These are phyloP conservation scores for Neoarthrinium moseri DNA, from an alignment of 2,329 filamentous ascomycete genomes.

Conservation along the genomic window DNA sequence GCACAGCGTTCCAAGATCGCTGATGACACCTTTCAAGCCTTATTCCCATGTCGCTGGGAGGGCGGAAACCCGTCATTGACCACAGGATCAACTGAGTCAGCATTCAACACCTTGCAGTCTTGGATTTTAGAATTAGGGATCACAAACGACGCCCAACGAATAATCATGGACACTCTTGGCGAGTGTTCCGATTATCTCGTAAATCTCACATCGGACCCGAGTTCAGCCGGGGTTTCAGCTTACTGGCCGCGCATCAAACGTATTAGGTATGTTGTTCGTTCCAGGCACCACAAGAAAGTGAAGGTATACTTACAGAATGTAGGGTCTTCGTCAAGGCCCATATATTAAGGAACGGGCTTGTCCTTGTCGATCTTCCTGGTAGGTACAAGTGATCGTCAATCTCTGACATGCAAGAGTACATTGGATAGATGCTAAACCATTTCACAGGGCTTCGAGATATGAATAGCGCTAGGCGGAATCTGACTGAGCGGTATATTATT, in stretches of 20 bases:
- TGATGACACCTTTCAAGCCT: conserved; percentile 32
- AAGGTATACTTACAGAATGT: conserved; percentile 13
- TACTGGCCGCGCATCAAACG: conserved; percentile 45
- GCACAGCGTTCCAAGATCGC: conserved; percentile 32
- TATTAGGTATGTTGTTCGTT: conserved; percentile 31
- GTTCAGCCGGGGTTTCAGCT: conserved; percentile 15
- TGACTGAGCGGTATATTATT: conserved; percentile 44
- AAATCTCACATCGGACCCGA: conserved; percentile 35
- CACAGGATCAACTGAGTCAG: conserved; percentile 2
- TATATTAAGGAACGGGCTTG: conserved; percentile 45
- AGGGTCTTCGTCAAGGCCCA: conserved; percentile 42
- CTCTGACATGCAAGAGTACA: neutral
- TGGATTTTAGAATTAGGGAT: conserved; percentile 21
- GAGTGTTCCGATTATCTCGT: conserved; percentile 33
- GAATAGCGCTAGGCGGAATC: conserved; percentile 39
- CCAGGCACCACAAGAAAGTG: too few species aligned
- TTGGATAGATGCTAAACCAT: too few species aligned
- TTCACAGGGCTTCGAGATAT: conserved; percentile 42
- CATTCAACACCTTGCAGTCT: conserved; percentile 16
- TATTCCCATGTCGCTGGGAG: conserved; percentile 29
- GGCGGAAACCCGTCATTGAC: conserved; percentile 18
- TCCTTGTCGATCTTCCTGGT: conserved; percentile 50
- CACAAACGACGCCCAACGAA: neutral
- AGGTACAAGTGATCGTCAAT: conserved; percentile 9
- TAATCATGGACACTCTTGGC: conserved; percentile 11